Evolutionary conservation across 2,329 filamentous ascomycete species (phyloP).

Genomic region (Penicillium capsulatum): DNA sequence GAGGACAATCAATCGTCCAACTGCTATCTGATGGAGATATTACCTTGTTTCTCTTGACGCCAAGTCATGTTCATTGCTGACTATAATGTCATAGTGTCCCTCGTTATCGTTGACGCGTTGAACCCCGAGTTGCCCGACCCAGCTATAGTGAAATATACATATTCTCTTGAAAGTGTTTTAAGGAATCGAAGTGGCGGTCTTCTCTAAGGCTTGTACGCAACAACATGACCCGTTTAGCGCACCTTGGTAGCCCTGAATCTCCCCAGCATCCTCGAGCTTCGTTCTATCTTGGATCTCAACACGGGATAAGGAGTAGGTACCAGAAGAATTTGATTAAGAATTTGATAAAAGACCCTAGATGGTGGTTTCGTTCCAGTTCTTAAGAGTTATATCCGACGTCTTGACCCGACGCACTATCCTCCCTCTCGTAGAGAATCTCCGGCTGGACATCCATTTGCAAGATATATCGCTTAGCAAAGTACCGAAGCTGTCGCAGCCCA

Average conservation of each 20-base stretch:
- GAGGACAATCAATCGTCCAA: constrained; percentile 45
- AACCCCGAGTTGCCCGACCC: not conserved
- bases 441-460: constrained; percentile 39
- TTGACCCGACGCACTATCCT: constrained; percentile 20
- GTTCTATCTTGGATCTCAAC: too few relatives aligned
- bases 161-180: too few relatives aligned
- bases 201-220: too few relatives aligned
- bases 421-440: constrained; percentile 35
- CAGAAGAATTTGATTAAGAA: too few relatives aligned
- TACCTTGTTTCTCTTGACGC: constrained; percentile 12
- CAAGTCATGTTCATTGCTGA: constrained; percentile 15
- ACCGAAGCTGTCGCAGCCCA: constrained; percentile 37
- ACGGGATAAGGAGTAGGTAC: too few relatives aligned
- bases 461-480: constrained; percentile 35
- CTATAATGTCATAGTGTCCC: not conserved
- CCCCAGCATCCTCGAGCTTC: too few relatives aligned
- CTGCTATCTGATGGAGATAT: constrained; percentile 45
- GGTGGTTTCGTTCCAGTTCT: too few relatives aligned
- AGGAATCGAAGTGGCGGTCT: too few relatives aligned
- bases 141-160: too few relatives aligned
- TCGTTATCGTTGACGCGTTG: not conserved
- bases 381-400: constrained; percentile 26
- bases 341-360: too few relatives aligned
- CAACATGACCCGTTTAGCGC: too few relatives aligned
- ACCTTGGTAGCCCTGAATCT: too few relatives aligned